Evolutionary conservation across 495 filamentous ascomycete species (phyloP).

Genomic region (Acidiella bohemica): DNA sequence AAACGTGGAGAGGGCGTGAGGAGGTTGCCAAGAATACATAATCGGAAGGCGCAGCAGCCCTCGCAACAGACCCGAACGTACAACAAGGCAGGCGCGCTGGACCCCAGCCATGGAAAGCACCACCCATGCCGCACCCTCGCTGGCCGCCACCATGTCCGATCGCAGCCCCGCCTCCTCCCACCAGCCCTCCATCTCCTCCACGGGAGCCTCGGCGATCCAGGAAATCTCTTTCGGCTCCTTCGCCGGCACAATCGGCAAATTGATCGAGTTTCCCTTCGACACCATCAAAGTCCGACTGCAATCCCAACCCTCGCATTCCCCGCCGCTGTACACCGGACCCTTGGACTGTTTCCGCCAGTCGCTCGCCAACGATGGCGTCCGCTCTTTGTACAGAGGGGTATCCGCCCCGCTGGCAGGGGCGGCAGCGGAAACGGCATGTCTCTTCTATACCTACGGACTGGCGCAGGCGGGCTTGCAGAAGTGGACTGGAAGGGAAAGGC

Average conservation of each 20-base stretch:
- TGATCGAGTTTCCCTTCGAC: constrained; percentile 96
- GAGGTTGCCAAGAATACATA: no score
- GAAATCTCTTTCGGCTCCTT: constrained; percentile 32
- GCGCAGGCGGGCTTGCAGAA: constrained; percentile 1
- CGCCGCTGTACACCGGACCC: constrained; percentile 72
- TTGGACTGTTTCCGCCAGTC: constrained; percentile 89
- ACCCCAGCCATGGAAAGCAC: neutral
- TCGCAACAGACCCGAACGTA: neutral
- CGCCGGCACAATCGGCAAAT: constrained; percentile 84
- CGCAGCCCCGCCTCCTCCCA: no score
- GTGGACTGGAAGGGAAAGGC: constrained; percentile 9
- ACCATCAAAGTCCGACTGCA: constrained; percentile 84
- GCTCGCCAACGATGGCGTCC: constrained; percentile 55
- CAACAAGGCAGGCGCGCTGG: neutral
- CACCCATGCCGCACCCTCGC: neutral
- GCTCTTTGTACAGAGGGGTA: constrained; percentile 84
- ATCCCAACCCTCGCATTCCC: constrained; percentile 69
- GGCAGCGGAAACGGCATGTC: constrained; percentile 79
- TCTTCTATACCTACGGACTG: constrained; percentile 64
- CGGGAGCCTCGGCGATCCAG: constrained; percentile 22
- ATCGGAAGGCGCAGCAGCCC: constrained; percentile 4
- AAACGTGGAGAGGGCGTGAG: no score
- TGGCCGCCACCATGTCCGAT: constrained; percentile 1
- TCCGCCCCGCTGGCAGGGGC: constrained; percentile 82
- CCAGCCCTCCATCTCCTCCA: neutral